These are phyloP conservation scores for Fusarium buharicum DNA, from an alignment of 2,329 filamentous ascomycete species.

Conservation along the genomic window DNA sequence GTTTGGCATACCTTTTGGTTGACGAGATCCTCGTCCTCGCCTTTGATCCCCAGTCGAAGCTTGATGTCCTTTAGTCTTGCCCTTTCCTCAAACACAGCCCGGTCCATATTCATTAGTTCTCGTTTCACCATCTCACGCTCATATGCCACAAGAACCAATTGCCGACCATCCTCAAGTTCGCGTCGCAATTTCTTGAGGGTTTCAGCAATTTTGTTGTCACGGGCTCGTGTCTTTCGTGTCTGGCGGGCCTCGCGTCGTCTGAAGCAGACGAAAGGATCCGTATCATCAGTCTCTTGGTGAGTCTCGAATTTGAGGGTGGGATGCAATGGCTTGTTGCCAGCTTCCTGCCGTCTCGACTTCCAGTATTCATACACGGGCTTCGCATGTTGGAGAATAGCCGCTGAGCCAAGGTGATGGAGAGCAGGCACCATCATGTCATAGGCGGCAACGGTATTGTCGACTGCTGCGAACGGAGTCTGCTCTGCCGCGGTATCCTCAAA, in stretches of 20 bases:
- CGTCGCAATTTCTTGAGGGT: constrained; percentile 91
- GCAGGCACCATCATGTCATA: constrained; percentile 80
- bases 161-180: constrained; percentile 89
- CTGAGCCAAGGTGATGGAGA: constrained; percentile 63
- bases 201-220: constrained; percentile 93
- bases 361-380: constrained; percentile 91
- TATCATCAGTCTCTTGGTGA: constrained; percentile 92
- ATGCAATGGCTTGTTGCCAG: constrained; percentile 78
- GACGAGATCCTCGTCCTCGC: constrained; percentile 92
- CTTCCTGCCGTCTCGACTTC: constrained; percentile 75
- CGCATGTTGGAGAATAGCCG: constrained; percentile 66
- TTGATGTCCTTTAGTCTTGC: constrained; percentile 87
- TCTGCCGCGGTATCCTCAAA: constrained; percentile 88
- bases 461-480: constrained; percentile 87
- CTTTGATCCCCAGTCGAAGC: constrained; percentile 86
- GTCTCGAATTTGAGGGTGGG: constrained; percentile 91
- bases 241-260: constrained; percentile 92
- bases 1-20: constrained; percentile 81
- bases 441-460: constrained; percentile 86
- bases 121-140: constrained; percentile 83
- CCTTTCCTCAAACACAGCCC: constrained; percentile 84
- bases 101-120: constrained; percentile 79
- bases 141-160: constrained; percentile 80
- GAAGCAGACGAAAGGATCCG: constrained; percentile 98
- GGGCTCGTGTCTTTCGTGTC: constrained; percentile 91